A percentile compares a stretch with the other conserved stretches of the same genome.
Evolutionary conservation across 2,329 filamentous ascomycete genomes (phyloP).

Genomic region (Teratosphaeria gauchensis): DNA sequence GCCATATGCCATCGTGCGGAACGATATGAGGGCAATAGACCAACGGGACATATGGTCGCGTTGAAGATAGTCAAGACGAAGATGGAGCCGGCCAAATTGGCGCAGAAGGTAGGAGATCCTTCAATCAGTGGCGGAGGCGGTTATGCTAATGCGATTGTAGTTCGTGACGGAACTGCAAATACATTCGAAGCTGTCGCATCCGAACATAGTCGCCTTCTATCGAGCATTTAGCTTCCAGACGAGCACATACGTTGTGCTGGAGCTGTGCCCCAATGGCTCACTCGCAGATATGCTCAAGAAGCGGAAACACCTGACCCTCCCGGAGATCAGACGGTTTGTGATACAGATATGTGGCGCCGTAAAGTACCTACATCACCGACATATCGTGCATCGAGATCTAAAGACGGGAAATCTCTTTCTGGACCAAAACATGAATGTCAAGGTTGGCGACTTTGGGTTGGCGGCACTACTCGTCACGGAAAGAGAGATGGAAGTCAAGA

Average conservation of each 20-base stretch:
- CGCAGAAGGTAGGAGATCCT: constrained; percentile 57
- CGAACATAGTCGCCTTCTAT: constrained; percentile 91
- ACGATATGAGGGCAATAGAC: constrained; percentile 43
- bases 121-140: not conserved
- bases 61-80: constrained; percentile 76
- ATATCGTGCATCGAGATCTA: constrained; percentile 90
- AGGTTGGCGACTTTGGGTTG: constrained; percentile 93
- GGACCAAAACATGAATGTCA: constrained; percentile 90
- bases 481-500: constrained; percentile 70
- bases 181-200: constrained; percentile 93
- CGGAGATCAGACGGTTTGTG: constrained; percentile 87
- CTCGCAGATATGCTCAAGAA: constrained; percentile 97
- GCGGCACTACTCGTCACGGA: constrained; percentile 86
- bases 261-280: constrained; percentile 90
- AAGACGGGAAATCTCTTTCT: constrained; percentile 99
- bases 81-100: constrained; percentile 70
- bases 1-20: constrained; percentile 71
- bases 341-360: constrained; percentile 93
- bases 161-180: constrained; percentile 84
- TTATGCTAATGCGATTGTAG: constrained; percentile 28
- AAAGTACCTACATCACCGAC: constrained; percentile 93
- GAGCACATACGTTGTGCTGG: constrained; percentile 87
- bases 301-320: constrained; percentile 79
- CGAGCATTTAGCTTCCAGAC: constrained; percentile 83
- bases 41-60: constrained; percentile 59